Conservation (phyloP, 129 eudicot genomes). For the Flaveria ramosissima region DNA sequence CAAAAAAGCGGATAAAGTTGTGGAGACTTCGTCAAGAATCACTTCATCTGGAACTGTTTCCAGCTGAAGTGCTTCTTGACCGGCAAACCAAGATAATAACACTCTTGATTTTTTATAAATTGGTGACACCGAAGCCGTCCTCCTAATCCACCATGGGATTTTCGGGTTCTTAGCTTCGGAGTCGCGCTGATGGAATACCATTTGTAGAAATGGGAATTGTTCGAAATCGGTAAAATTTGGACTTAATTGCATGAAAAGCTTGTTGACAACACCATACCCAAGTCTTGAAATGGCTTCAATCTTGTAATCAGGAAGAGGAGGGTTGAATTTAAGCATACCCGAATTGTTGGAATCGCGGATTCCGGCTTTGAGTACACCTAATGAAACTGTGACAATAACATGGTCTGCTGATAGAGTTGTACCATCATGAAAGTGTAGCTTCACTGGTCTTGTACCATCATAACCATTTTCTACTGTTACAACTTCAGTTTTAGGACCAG, state of each 20-base stretch:
- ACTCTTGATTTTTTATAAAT: slow-evolving; percentile 65
- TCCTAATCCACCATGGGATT: slow-evolving; percentile 88
- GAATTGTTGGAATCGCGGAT: slow-evolving; percentile 34
- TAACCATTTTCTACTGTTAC: slow-evolving; percentile 36
- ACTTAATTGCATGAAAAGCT: slow-evolving; percentile 65
- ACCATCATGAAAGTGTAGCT: slow-evolving; percentile 77
- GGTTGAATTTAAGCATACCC: slow-evolving; percentile 51
- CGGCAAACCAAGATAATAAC: slow-evolving; percentile 84
- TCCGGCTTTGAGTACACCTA: slow-evolving; percentile 86
- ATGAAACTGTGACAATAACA: slow-evolving; percentile 81
- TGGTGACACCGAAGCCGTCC: slow-evolving; percentile 68
- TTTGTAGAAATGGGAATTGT: slow-evolving; percentile 64
- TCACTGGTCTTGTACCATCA: slow-evolving; percentile 53
- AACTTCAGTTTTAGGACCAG: slow-evolving; percentile 6
- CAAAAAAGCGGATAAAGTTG: slow-evolving; percentile 57
- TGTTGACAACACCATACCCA: slow-evolving; percentile 93
- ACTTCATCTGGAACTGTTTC: slow-evolving; percentile 62
- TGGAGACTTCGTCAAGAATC: slow-evolving; percentile 58
- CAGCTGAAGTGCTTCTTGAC: slow-evolving; percentile 76
- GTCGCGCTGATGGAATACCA: slow-evolving; percentile 66
- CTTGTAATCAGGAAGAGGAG: slow-evolving; percentile 72
- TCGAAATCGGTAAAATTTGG: slow-evolving; percentile 9
- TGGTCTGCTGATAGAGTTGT: slow-evolving; percentile 71
- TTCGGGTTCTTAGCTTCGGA: slow-evolving; percentile 47
- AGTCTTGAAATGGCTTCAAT: slow-evolving; percentile 64